Percentiles rank a stretch among this genome's conserved stretches.
Evolutionary conservation across 2,329 filamentous ascomycete species (phyloP).

Genomic region (Berkeleyomyces basicola): DNA sequence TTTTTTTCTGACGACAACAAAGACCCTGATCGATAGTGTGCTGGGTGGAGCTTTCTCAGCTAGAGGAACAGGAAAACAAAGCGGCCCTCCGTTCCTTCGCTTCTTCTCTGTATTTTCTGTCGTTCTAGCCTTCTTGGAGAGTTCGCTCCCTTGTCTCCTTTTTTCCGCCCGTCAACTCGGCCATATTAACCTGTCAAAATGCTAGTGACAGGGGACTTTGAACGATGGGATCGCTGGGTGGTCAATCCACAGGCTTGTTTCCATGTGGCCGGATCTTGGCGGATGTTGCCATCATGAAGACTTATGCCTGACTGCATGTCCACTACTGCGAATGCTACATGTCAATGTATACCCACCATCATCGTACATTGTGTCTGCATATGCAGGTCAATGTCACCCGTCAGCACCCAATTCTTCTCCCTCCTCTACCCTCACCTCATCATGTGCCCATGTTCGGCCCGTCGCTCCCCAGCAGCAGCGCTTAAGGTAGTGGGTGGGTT

Average conservation of each 20-base stretch:
- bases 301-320: background rate
- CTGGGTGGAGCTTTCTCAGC: background rate
- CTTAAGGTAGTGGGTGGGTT: background rate
- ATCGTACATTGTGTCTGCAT: background rate
- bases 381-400: background rate
- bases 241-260: background rate
- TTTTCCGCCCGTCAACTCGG: background rate
- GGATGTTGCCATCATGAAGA: background rate
- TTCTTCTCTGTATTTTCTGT: background rate
- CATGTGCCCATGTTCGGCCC: too few relatives aligned
- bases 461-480: too few relatives aligned
- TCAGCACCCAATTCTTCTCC: background rate
- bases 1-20: too few relatives aligned
- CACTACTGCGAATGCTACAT: too few relatives aligned
- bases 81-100: background rate
- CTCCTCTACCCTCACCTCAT: too few relatives aligned
- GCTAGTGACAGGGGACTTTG: background rate
- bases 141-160: background rate
- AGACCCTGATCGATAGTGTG: background rate
- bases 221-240: background rate
- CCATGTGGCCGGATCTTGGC: background rate
- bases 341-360: background rate
- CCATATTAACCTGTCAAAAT: background rate
- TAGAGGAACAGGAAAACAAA: background rate
- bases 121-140: too few relatives aligned